These are phyloP conservation scores for Mariannaea sp. DNA, from an alignment of 2,329 filamentous ascomycete genomes.

Conservation along the genomic window DNA sequence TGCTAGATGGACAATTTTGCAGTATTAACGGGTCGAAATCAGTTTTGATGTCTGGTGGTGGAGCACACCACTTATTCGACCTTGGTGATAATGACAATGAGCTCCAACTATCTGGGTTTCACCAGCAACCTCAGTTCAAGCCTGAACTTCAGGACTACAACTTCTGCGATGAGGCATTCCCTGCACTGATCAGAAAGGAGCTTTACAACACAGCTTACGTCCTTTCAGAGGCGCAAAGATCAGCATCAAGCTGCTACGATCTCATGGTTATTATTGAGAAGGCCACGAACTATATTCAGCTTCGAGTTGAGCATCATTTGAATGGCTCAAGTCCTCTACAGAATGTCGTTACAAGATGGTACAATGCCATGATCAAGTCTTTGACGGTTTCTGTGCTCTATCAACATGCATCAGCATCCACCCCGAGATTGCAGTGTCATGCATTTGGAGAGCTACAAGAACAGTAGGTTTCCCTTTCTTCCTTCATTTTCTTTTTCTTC, in stretches of 20 bases:
- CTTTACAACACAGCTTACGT: conserved; percentile 19
- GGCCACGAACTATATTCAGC: conserved; percentile 18
- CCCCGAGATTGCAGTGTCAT: conserved; percentile 20
- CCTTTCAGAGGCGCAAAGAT: conserved; percentile 18
- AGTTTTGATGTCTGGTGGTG: conserved; percentile 15
- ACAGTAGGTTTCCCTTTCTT: too few species aligned
- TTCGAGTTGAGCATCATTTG: conserved; percentile 23
- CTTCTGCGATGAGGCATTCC: conserved; percentile 19
- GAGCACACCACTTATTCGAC: conserved; percentile 21
- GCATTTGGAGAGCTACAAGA: conserved; percentile 21
- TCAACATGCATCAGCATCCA: conserved; percentile 18
- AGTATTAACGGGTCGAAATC: conserved; percentile 22
- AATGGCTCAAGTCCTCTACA: conserved; percentile 24
- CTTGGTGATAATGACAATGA: conserved; percentile 16
- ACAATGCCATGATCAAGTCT: conserved; percentile 20
- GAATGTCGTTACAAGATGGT: conserved; percentile 18
- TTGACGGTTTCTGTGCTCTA: conserved; percentile 23
- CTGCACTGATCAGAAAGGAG: conserved; percentile 20
- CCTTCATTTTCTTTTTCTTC: too few species aligned
- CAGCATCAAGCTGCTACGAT: conserved; percentile 14
- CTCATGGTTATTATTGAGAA: conserved; percentile 20
- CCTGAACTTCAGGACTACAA: conserved; percentile 16
- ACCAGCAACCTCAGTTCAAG: conserved; percentile 9
- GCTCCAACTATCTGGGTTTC: conserved; percentile 15
- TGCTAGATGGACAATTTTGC: conserved; percentile 20